Percentiles rank a stretch among this genome's conserved stretches.
Evolutionary conservation across 2,329 filamentous ascomycete species (phyloP).

Genomic region (Pseudodiploospora longispora): DNA sequence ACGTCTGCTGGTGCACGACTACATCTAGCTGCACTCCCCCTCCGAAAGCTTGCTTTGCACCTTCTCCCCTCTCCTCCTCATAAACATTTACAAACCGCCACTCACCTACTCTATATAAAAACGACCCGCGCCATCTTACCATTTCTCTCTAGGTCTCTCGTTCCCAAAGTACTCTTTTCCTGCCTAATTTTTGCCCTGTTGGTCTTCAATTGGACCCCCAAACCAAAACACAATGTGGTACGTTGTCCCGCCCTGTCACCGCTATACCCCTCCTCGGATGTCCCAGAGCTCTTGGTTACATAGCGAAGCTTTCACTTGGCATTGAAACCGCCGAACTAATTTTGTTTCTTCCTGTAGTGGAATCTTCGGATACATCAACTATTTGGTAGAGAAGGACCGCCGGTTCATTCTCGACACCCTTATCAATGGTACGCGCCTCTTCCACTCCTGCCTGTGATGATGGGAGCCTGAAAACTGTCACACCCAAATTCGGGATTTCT

Average conservation of each 20-base stretch:
- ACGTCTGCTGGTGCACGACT: not conserved
- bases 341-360: constrained; percentile 47
- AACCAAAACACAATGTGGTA: constrained; percentile 16
- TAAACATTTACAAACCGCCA: not conserved
- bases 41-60: not conserved
- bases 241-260: constrained; percentile 11
- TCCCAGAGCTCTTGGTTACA: not conserved
- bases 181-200: not conserved
- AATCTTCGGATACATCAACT: constrained; percentile 99
- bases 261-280: constrained; percentile 6
- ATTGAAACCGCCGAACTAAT: constrained; percentile 17
- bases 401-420: constrained; percentile 93
- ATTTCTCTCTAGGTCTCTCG: not conserved
- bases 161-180: not conserved
- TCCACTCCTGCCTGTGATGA: not conserved
- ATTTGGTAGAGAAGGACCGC: constrained; percentile 97
- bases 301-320: not conserved
- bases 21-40: constrained; percentile 11
- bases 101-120: not conserved
- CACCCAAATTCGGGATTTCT: too few relatives aligned
- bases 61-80: constrained; percentile 5
- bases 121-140: too few relatives aligned
- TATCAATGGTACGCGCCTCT: constrained; percentile 68
- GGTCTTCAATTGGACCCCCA: too few relatives aligned
- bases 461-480: too few relatives aligned